A percentile compares a stretch with the other conserved stretches of the same genome.
Conservation (phyloP, 1,284 basidiomycete genomes). For the Trametes sp. region DNA sequence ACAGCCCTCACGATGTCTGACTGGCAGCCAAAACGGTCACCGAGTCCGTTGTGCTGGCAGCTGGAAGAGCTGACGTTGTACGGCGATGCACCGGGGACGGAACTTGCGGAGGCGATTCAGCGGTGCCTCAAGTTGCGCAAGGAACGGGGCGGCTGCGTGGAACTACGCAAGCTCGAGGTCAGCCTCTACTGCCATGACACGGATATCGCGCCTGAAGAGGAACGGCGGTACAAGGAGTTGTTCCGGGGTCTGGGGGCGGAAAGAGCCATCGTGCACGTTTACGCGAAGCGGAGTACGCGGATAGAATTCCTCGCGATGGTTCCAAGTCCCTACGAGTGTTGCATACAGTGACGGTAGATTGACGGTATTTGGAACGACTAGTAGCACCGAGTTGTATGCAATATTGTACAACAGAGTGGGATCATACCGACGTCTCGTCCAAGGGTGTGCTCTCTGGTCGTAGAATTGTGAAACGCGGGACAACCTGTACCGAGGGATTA, state of each 20-base stretch:
- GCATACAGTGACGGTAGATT: too few species aligned
- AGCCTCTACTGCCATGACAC: not conserved
- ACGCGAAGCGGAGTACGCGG: not conserved
- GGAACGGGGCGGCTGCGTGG: not conserved
- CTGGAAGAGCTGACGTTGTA: slow-evolving; percentile 4
- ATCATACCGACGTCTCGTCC: too few species aligned
- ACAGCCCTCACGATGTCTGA: not conserved
- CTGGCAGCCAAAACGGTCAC: not conserved
- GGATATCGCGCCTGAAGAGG: not conserved
- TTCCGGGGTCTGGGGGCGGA: not conserved
- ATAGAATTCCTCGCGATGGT: not conserved
- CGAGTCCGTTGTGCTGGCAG: not conserved
- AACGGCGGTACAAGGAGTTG: not conserved
- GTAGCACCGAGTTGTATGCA: not conserved
- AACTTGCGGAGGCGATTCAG: not conserved
- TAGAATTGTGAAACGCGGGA: too few species aligned
- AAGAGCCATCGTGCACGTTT: not conserved
- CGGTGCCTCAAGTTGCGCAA: slow-evolving; percentile 1
- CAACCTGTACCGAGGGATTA: too few species aligned
- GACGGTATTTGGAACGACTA: not conserved
- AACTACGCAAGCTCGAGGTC: not conserved
- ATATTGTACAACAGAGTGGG: too few species aligned
- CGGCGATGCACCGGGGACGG: not conserved
- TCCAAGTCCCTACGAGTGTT: not conserved
- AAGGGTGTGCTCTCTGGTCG: too few species aligned